A percentile compares a stretch with the other conserved stretches of the same genome.
These are phyloP conservation scores for Andalucia godoyi DNA, from an alignment of 78 protist genomes.

Conservation along the genomic window DNA sequence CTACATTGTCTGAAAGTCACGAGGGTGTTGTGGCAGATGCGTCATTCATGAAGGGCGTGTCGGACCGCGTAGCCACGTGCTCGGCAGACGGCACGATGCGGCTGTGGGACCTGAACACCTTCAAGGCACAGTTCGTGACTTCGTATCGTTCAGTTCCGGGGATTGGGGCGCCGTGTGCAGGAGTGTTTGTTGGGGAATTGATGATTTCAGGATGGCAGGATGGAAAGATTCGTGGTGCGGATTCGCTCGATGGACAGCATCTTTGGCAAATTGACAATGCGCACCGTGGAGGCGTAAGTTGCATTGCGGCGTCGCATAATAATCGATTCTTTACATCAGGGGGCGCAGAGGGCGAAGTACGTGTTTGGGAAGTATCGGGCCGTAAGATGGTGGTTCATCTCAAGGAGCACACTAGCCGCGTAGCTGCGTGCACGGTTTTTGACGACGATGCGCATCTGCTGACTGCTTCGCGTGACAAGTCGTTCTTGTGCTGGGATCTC, in stretches of 20 bases:
- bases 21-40: background rate
- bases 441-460: background rate
- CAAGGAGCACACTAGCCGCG: constrained; percentile 10
- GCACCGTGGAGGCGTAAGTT: constrained; percentile 20
- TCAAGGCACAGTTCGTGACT: too few relatives aligned
- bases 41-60: constrained; percentile 1
- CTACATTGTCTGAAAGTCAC: background rate
- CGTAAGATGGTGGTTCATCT: constrained; percentile 3
- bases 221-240: constrained; percentile 9
- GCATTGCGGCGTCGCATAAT: background rate
- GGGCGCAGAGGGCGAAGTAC: constrained; percentile 20
- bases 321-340: constrained; percentile 11
- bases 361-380: constrained; percentile 23
- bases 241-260: background rate
- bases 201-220: constrained; percentile 19
- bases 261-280: constrained; percentile 4
- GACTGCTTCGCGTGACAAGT: background rate
- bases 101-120: constrained; percentile 15
- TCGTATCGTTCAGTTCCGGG: too few relatives aligned
- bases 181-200: background rate
- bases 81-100: constrained; percentile 11
- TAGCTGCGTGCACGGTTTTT: background rate
- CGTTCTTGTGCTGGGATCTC: background rate
- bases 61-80: constrained; percentile 17
- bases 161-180: too few relatives aligned